Conservation (phyloP, 1,139 yeast species). For the Scheffersomyces cryptocercus region DNA sequence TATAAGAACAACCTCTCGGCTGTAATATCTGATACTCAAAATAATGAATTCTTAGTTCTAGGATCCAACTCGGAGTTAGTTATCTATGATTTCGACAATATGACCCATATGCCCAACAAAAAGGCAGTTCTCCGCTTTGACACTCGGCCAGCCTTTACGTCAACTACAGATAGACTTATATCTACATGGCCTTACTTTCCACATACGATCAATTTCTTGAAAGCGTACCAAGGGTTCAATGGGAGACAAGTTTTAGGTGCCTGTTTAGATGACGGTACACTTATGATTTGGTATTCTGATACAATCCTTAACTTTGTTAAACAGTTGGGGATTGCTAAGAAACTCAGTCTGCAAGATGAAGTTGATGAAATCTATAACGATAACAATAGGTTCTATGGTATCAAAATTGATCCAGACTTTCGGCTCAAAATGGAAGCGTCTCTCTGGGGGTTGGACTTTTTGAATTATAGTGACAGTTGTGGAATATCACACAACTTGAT, state of each 20-base stretch:
- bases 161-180: conserved; percentile 34
- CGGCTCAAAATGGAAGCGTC: conserved; percentile 46
- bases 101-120: conserved; percentile 23
- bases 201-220: conserved; percentile 55
- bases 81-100: conserved; percentile 27
- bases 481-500: conserved; percentile 37
- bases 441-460: conserved; percentile 65
- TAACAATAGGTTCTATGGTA: conserved; percentile 13
- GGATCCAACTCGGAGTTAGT: conserved; percentile 33
- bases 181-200: conserved; percentile 57
- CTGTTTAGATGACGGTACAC: conserved; percentile 60
- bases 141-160: conserved; percentile 40
- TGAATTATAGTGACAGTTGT: conserved; percentile 18
- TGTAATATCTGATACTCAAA: conserved; percentile 7
- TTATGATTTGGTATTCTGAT: conserved; percentile 44
- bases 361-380: conserved; percentile 2
- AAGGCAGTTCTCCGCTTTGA: conserved; percentile 35
- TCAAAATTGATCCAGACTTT: conserved; percentile 35
- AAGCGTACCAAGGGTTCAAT: conserved; percentile 21
- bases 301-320: conserved; percentile 22
- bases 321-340: conserved; percentile 7
- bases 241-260: conserved; percentile 42
- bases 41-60: conserved; percentile 23
- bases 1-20: conserved; percentile 36
- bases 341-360: conserved; percentile 1